These are phyloP conservation scores for Starmerella kuoi DNA, from an alignment of 805 yeast genomes.

Conservation along the genomic window DNA sequence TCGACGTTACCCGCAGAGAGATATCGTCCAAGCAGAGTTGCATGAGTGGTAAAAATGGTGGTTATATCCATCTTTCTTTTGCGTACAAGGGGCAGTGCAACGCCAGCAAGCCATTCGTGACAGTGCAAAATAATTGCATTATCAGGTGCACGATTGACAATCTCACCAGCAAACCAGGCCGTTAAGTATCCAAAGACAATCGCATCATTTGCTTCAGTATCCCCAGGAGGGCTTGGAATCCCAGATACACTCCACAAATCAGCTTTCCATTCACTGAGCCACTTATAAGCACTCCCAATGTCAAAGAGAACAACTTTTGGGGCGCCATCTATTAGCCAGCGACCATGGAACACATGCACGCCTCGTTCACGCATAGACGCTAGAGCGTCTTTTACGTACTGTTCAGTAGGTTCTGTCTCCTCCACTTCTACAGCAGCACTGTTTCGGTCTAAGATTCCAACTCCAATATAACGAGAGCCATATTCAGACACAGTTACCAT, in stretches of 20 bases:
- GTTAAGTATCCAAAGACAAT: conserved; percentile 83
- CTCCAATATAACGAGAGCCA: conserved; percentile 67
- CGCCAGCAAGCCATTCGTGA: conserved; percentile 98
- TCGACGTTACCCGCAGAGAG: conserved; percentile 94
- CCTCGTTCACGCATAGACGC: conserved; percentile 76
- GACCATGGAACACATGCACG: conserved; percentile 69
- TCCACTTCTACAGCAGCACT: conserved; percentile 69
- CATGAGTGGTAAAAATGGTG: conserved; percentile 94
- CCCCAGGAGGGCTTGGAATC: conserved; percentile 85
- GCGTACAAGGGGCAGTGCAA: conserved; percentile 83
- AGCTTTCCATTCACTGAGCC: conserved; percentile 83
- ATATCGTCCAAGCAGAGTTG: conserved; percentile 87
- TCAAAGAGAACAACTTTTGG: conserved; percentile 88
- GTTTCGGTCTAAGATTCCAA: conserved; percentile 74
- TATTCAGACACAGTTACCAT: conserved; percentile 93
- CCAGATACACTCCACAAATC: conserved; percentile 88
- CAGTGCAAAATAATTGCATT: conserved; percentile 88
- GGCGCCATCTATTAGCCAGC: conserved; percentile 97
- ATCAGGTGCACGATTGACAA: conserved; percentile 68
- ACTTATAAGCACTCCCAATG: conserved; percentile 54
- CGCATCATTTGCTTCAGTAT: conserved; percentile 82
- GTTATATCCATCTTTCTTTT: conserved; percentile 86
- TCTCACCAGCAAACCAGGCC: conserved; percentile 95
- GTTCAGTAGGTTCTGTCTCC: conserved; percentile 41
- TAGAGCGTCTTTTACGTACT: conserved; percentile 46